Conservation (phyloP, 2,329 filamentous ascomycete genomes). For the Phialophora verrucosa region DNA sequence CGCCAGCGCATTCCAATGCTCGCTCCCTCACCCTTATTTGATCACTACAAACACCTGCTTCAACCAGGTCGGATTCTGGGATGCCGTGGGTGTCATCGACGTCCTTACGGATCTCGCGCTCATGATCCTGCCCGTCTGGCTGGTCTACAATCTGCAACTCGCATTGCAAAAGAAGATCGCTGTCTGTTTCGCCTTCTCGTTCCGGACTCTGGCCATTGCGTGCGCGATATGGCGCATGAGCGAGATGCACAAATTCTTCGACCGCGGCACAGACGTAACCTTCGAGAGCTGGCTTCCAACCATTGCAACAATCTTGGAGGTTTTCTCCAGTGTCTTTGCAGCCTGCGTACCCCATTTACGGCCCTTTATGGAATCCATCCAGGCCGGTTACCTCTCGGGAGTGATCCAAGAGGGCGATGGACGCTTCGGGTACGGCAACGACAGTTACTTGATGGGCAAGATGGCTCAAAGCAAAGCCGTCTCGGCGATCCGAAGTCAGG, state of each 20-base stretch:
- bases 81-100: conserved; percentile 32
- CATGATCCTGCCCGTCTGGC: conserved; percentile 34
- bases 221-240: conserved; percentile 28
- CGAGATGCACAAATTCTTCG: conserved; percentile 20
- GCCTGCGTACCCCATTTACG: conserved; percentile 29
- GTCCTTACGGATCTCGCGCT: conserved; percentile 38
- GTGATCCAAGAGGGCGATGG: conserved; percentile 25
- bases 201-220: conserved; percentile 18
- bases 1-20: conserved; percentile 38
- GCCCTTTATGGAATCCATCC: conserved; percentile 33
- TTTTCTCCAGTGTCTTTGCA: conserved; percentile 26
- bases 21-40: conserved; percentile 27
- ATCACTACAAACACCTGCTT: conserved; percentile 35
- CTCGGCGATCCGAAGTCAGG: conserved; percentile 25
- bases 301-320: conserved; percentile 26
- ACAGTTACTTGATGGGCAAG: conserved; percentile 33
- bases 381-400: conserved; percentile 29
- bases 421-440: conserved; percentile 30
- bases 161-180: conserved; percentile 33
- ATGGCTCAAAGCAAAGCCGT: conserved; percentile 24
- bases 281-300: conserved; percentile 31
- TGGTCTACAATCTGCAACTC: conserved; percentile 38
- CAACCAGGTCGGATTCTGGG: conserved; percentile 35
- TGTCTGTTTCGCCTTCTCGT: conserved; percentile 34
- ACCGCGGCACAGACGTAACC: conserved; percentile 23